Conservation (phyloP, 371 early-diverging fungal species). For the Choanephora cucurbitarum region DNA sequence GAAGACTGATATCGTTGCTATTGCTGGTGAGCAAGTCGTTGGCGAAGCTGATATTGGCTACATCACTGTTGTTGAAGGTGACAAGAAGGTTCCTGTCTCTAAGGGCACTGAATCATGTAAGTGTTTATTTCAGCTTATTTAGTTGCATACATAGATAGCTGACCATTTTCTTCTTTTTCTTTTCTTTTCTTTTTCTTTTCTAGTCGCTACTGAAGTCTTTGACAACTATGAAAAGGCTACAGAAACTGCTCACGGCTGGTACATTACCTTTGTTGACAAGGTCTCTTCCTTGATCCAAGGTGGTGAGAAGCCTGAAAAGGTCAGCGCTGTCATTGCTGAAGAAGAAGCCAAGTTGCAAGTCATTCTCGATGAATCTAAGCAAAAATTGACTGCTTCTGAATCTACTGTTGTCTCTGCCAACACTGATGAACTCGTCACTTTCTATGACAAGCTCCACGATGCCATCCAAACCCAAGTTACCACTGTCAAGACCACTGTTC, state of each 20-base stretch:
- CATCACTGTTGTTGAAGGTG: slow-evolving; percentile 44
- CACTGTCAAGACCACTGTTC: slow-evolving; percentile 5
- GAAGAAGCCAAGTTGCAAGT: neutral
- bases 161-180: neutral
- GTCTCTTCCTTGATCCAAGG: neutral
- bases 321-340: neutral
- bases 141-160: neutral
- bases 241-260: slow-evolving; percentile 1
- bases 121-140: neutral
- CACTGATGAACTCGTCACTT: neutral
- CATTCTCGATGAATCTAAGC: neutral
- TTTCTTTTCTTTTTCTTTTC: neutral
- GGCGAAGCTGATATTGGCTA: neutral
- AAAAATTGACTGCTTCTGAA: neutral
- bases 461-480: slow-evolving; percentile 5
- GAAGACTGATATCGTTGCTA: neutral
- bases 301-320: slow-evolving; percentile 3
- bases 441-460: slow-evolving; percentile 4
- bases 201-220: slow-evolving; percentile 4
- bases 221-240: neutral
- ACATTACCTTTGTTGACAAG: neutral
- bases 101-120: slow-evolving; percentile 17
- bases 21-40: neutral
- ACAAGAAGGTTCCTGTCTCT: slow-evolving; percentile 54
- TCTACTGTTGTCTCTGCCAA: neutral